Base-by-base conservation (phyloP, 139 green algal genomes). In the Trebouxia sp. region DNA sequence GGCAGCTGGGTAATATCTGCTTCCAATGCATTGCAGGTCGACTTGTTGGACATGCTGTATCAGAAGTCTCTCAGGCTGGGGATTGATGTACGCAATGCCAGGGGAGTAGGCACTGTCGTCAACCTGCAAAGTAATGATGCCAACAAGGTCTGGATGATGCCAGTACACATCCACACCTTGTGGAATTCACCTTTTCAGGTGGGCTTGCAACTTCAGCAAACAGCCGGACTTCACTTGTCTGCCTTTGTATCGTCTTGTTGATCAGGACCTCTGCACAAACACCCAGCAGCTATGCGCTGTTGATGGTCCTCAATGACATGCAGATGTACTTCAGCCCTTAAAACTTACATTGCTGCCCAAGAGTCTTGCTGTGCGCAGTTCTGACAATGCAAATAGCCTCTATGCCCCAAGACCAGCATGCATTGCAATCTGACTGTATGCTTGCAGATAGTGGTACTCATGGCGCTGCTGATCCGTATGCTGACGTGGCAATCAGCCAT, bases 121-220 rank as follows among this genome's bases (percentile, higher is more conserved):
- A 95, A 94, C 78, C 82, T 97, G 83, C 91, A 96, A 87, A 92
- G 83, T 81, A 98, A 98, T 81, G 94, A 98, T 79, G 93, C 91
- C 1, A 87, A 88, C 67, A 97, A 96, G 89, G 80, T 97, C 8
- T 97, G 90, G 89, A 85, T 75, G 41, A 81, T 96, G 58, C 88
- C 93, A 1, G 83, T 91, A 24, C 97, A 96, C 83, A 47, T 96
- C 17, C 94, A 98, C 89, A 92, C 96, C 77, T 67, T 97, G 17
- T 97, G 94, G 92, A 93, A 87, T 56, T 92, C 87, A 1, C 92
- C 92, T n/a, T 42, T 79, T 39, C 72, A 79, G 45, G 72, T 79
- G 28, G n/a, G n/a, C n/a, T n/a, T n/a, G n/a, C n/a, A n/a, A n/a
- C n/a, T n/a, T n/a, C n/a, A n/a, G n/a, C n/a, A n/a, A n/a, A n/a